Base-by-base conservation (phyloP, 2,329 filamentous ascomycete species). In the Aspergillus udagawae region DNA sequence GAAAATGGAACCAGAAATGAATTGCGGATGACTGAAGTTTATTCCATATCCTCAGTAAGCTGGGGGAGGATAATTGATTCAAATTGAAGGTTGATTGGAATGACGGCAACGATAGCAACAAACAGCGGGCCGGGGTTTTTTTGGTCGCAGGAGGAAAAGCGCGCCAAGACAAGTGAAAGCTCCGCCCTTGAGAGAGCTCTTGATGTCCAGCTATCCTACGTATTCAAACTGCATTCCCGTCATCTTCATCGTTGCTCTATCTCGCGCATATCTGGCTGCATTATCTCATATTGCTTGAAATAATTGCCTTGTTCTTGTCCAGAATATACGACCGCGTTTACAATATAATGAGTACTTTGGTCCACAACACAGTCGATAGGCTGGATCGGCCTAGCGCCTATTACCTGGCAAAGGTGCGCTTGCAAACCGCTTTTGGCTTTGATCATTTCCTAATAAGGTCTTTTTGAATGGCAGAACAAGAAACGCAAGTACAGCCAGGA, bases 351-450 rank as follows among this genome's bases (percentile, higher is more conserved):
- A 69, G 65, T 23, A 54, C 65, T 10, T 52, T 63, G 28, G 49
- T 60, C 41, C 55, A 65, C 41, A 71, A 72, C 73, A 97, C 94
- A 6, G 90, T 97, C 61, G 93, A 97, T 52, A 84, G 94, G 60
- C 85, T 99, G 62, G 94, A 99, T 77, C 89, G 88, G 76, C 93
- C 94, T 20, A 97, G 93, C 73, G 92, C 93, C 67, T 99, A 99
- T 79, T 96, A 92, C 70, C 83, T 86, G 61, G 87, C 83, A 77
- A 90, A 90, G 79, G 93, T 95, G 62, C 25, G 58, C 54, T 57
- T 51, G 51, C 25, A 27, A 48, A 42, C n/a, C 27, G 45, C 21
- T 23, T 55, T 49, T 49, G 38, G 8, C 10, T 49, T 48, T 49
- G 48, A 41, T 41, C 50, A 32, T 42, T 28, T 45, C 35, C 32